Conservation (phyloP, 768 basidiomycete species). For the Cyclocybe aegerita region DNA sequence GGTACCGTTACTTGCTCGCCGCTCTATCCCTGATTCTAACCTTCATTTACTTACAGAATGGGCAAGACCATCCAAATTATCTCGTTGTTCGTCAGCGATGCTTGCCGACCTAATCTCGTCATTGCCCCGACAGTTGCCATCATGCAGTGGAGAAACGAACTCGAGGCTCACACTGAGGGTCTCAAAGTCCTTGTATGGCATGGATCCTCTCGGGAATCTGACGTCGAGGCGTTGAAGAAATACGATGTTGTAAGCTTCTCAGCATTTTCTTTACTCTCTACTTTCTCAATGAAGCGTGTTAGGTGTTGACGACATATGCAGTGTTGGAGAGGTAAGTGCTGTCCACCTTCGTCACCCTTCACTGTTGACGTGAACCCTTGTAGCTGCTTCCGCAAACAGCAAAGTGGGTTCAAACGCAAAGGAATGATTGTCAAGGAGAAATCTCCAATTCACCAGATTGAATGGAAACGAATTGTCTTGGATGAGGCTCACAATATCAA, state of each 20-base stretch:
- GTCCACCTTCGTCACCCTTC: no score
- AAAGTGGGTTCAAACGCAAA: conserved; percentile 88
- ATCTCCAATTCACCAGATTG: conserved; percentile 78
- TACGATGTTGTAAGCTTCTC: conserved; percentile 74
- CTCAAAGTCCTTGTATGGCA: conserved; percentile 94
- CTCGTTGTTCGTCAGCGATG: conserved; percentile 78
- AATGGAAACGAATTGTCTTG: conserved; percentile 84
- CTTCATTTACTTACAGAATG: conserved; percentile 51
- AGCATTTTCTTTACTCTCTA: not conserved
- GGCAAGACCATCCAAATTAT: conserved; percentile 98
- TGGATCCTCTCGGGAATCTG: conserved; percentile 68
- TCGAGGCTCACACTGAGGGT: conserved; percentile 79
- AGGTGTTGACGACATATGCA: conserved; percentile 86
- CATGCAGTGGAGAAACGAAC: conserved; percentile 93
- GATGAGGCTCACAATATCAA: conserved; percentile 99
- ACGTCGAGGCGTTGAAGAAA: conserved; percentile 69
- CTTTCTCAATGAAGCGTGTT: not conserved
- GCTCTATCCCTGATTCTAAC: conserved; percentile 2
- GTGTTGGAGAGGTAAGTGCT: conserved; percentile 65
- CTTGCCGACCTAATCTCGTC: conserved; percentile 82
- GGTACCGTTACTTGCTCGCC: conserved; percentile 44
- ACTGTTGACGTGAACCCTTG: not conserved
- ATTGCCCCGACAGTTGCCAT: conserved; percentile 71
- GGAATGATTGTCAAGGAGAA: conserved; percentile 83
- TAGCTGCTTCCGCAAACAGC: conserved; percentile 89